A percentile compares a stretch with the other conserved stretches of the same genome.
Conservation (phyloP, 2,329 filamentous ascomycete species). For the Calcarisporium arbuscula region DNA sequence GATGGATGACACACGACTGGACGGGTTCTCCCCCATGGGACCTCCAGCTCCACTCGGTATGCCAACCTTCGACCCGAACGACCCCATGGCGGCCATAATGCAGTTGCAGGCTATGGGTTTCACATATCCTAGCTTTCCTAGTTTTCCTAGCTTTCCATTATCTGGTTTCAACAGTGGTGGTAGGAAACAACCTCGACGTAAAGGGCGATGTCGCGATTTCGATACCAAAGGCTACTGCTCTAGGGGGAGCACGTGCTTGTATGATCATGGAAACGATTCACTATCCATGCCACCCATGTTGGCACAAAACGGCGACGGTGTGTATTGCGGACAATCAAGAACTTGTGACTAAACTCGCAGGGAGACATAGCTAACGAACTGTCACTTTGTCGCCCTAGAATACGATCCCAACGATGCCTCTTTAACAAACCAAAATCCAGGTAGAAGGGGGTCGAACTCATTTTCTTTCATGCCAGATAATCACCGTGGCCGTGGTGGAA, state of each 20-base stretch:
- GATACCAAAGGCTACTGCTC: slow-evolving; percentile 68
- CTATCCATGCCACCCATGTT: slow-evolving; percentile 26
- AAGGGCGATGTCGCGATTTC: slow-evolving; percentile 60
- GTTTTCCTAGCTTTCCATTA: slow-evolving; percentile 26
- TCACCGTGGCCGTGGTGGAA: slow-evolving; percentile 27
- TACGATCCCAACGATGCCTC: slow-evolving; percentile 26
- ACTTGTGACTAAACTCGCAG: slow-evolving; percentile 1
- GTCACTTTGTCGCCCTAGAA: slow-evolving; percentile 21
- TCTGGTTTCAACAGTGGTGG: slow-evolving; percentile 15
- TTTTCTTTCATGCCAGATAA: slow-evolving; percentile 17
- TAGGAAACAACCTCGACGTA: slow-evolving; percentile 26
- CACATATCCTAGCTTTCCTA: slow-evolving; percentile 32
- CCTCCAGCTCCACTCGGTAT: slow-evolving; percentile 20
- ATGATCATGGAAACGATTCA: slow-evolving; percentile 58
- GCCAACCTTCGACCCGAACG: slow-evolving; percentile 50
- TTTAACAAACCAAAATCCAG: slow-evolving; percentile 16
- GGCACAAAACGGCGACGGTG: slow-evolving; percentile 19
- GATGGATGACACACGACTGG: slow-evolving; percentile 13
- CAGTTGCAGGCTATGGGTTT: slow-evolving; percentile 54
- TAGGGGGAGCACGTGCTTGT: slow-evolving; percentile 59
- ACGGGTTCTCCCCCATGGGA: slow-evolving; percentile 3
- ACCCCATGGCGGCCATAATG: slow-evolving; percentile 56
- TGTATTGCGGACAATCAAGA: slow-evolving; percentile 1
- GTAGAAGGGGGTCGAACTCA: too few species aligned
- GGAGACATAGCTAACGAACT: slow-evolving; percentile 9